These are phyloP conservation scores for Blastomyces gilchristii DNA, from an alignment of 2,329 filamentous ascomycete species.

Conservation along the genomic window DNA sequence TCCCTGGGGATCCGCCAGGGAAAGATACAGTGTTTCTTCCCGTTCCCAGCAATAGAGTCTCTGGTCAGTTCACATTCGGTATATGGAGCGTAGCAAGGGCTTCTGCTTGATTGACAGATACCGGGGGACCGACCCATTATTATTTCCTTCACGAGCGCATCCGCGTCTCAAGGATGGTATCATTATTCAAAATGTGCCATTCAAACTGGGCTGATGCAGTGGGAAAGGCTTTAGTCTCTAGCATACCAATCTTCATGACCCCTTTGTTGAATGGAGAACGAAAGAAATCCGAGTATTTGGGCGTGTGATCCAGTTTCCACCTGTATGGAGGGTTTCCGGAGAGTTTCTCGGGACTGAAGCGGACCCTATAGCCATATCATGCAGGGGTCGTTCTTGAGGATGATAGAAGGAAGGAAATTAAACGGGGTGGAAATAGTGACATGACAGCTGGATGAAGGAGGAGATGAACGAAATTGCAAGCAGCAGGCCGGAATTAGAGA, in stretches of 20 bases:
- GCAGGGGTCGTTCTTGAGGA: neutral
- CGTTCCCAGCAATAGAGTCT: too few species aligned
- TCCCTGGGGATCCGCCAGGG: neutral
- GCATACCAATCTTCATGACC: neutral
- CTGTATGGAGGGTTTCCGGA: neutral
- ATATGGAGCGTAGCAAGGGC: neutral
- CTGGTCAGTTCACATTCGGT: neutral
- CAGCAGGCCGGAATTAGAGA: too few species aligned
- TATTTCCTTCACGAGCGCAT: neutral
- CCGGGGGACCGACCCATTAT: too few species aligned
- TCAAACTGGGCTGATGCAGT: neutral
- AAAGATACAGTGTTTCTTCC: neutral
- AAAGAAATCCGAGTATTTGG: neutral
- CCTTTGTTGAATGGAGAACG: neutral
- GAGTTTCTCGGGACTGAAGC: neutral
- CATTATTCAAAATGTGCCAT: neutral
- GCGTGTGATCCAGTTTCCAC: neutral
- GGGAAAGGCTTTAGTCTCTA: neutral
- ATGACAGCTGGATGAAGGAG: too few species aligned
- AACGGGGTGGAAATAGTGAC: neutral
- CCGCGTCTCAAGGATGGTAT: neutral
- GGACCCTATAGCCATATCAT: neutral
- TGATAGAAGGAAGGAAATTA: neutral
- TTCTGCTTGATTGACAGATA: neutral
- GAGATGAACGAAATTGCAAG: too few species aligned